Evolutionary conservation across 2,329 filamentous ascomycete genomes (phyloP), one percentile per base, ranked within the genome.

Genomic region (Saccharata proteae): DNA sequence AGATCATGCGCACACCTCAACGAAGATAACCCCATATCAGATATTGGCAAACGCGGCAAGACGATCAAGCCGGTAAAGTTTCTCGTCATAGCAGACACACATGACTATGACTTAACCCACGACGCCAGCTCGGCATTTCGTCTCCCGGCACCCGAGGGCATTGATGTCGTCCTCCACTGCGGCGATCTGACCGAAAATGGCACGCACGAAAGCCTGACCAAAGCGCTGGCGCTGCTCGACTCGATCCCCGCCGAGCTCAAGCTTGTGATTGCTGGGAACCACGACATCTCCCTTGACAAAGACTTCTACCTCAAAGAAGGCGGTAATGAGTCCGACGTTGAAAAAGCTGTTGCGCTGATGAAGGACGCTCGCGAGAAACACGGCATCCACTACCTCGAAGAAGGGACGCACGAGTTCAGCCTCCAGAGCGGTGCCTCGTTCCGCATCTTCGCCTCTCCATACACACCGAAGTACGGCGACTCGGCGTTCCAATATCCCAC

Each of bases 181-280:
- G 71, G 71, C 30, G 71, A 76, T 48, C 51, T 76, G 22, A 75
- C 71, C 5, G 62, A 59, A 45, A 51, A 61, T 22, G 68, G 70
- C 4, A 51, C 52, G 8, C 35, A 57, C 6, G 22, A 45, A 8
- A 65, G 74, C 43, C 68, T 71, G 41, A 40, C 58, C 18, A 37
- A 44, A 8, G 61, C 63, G 4, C 41, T 73, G 9, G 41, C 55
- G 3, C 58, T 69, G 49, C 54, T 76, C 7, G 48, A 52, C 9
- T 42, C 44, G 1, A 60, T 69, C 21, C 52, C 66, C 11, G 70
- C 70, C 1, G 59, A 64, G 4, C 48, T 77, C 4, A 77, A 75
- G 41, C 55, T 77, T 14, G 64, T 76, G 8, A 75, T 77, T 37
- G 65, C 71, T 0, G 73, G 73, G 0, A 77, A 77, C 43, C 73